Percentiles rank a stretch among this genome's conserved stretches.
These are phyloP conservation scores for Arabidopsis thaliana DNA, from an alignment of 345 rosid genomes.

Conservation along the genomic window DNA sequence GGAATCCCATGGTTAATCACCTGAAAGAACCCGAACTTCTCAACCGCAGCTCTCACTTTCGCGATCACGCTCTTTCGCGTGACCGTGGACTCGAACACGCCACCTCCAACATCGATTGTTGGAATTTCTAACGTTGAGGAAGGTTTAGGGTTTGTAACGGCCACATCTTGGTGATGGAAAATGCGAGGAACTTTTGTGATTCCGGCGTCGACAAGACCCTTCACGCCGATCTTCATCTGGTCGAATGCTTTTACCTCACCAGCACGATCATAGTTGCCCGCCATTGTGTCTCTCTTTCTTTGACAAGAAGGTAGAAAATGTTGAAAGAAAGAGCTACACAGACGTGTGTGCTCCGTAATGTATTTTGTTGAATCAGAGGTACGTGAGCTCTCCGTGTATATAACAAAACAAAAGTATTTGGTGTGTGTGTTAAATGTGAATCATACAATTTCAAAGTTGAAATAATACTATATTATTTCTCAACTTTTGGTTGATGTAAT, in stretches of 20 bases:
- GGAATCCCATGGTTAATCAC: slow-evolving; percentile 40
- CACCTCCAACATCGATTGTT: slow-evolving; percentile 25
- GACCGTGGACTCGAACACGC: slow-evolving; percentile 12
- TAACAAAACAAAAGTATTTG: neutral
- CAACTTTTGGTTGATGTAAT: neutral
- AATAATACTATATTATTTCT: neutral
- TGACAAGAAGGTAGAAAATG: neutral
- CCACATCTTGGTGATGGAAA: slow-evolving; percentile 23
- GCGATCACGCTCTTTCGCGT: slow-evolving; percentile 13
- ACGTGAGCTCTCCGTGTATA: neutral
- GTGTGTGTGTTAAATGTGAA: neutral
- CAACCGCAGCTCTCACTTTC: slow-evolving; percentile 23
- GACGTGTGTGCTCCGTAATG: neutral
- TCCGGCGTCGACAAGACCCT: slow-evolving; percentile 43
- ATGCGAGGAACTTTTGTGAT: slow-evolving; percentile 37
- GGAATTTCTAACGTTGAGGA: slow-evolving; percentile 19
- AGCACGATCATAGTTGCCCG: neutral
- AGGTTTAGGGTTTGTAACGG: neutral
- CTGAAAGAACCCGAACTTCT: slow-evolving; percentile 34
- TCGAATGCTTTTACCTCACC: slow-evolving; percentile 41
- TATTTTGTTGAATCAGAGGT: neutral
- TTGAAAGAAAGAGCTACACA: neutral
- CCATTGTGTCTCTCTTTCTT: slow-evolving; percentile 1
- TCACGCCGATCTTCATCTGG: slow-evolving; percentile 41
- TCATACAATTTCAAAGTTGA: neutral